phyloP scores from a whole-genome alignment of 2,329 filamentous ascomycete genomes.

The Alternaria conjuncta region DNA sequence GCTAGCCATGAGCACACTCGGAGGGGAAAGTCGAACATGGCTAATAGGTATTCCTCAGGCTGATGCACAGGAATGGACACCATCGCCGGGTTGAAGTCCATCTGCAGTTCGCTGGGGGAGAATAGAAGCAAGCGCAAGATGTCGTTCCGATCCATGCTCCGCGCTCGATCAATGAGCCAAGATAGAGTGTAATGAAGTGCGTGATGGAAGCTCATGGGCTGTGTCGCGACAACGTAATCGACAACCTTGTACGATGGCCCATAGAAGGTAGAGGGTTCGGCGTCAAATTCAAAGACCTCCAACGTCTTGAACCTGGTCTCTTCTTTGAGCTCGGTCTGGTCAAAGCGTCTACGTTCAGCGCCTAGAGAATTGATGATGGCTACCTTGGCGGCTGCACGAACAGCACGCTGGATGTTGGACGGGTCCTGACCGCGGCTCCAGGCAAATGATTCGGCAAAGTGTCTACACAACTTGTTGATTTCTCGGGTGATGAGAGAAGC shows the following conservation, averaged over 20 bases:
- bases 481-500: constrained; percentile 93
- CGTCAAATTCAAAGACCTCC: constrained; percentile 80
- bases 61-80: constrained; percentile 64
- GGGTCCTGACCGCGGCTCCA: constrained; percentile 70
- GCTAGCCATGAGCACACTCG: constrained; percentile 95
- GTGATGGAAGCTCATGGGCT: constrained; percentile 96
- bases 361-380: constrained; percentile 91
- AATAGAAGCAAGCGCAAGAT: constrained; percentile 75
- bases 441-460: constrained; percentile 86
- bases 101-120: constrained; percentile 71
- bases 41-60: constrained; percentile 81
- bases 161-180: constrained; percentile 91
- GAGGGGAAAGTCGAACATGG: constrained; percentile 90
- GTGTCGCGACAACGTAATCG: constrained; percentile 85
- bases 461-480: constrained; percentile 89
- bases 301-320: constrained; percentile 82
- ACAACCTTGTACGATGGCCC: constrained; percentile 66
- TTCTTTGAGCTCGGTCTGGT: constrained; percentile 85
- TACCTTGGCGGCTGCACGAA: constrained; percentile 76
- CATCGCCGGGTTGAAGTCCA: constrained; percentile 66
- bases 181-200: constrained; percentile 95
- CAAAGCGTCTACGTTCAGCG: constrained; percentile 84
- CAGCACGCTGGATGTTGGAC: constrained; percentile 71
- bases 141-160: constrained; percentile 71
- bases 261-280: constrained; percentile 34